phyloP scores from a whole-genome alignment of 2,329 filamentous ascomycete species.

The Talaromyces marneffei region DNA sequence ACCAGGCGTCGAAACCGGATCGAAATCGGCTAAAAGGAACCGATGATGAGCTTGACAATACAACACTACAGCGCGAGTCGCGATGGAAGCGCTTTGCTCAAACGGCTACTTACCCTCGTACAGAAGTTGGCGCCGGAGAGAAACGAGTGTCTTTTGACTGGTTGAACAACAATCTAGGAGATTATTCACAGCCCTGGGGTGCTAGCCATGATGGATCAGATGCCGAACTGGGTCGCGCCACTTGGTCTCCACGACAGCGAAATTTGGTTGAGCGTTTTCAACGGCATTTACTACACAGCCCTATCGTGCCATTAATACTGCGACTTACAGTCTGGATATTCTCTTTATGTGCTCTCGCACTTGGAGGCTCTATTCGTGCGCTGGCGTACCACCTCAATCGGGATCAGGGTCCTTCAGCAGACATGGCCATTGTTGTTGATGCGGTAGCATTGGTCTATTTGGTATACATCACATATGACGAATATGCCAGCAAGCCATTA shows the following conservation, averaged over 20 bases:
- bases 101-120: constrained; percentile 38
- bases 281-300: constrained; percentile 67
- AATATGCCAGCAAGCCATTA: constrained; percentile 89
- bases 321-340: constrained; percentile 77
- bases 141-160: constrained; percentile 42
- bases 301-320: constrained; percentile 78
- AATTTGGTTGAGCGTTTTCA: constrained; percentile 57
- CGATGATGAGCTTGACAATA: constrained; percentile 10
- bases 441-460: constrained; percentile 84
- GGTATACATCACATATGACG: constrained; percentile 89
- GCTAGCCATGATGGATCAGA: constrained; percentile 43
- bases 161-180: constrained; percentile 40
- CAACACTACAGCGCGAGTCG: constrained; percentile 31
- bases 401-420: constrained; percentile 66
- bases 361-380: constrained; percentile 69
- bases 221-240: constrained; percentile 39
- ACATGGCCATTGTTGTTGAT: constrained; percentile 86
- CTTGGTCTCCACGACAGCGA: constrained; percentile 47
- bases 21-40: constrained; percentile 11
- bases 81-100: constrained; percentile 44
- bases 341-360: constrained; percentile 71
- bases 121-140: constrained; percentile 27
- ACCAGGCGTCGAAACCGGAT: constrained; percentile 23
- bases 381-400: constrained; percentile 46
- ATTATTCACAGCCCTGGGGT: constrained; percentile 49